A percentile compares a stretch with the other conserved stretches of the same genome.
These are phyloP conservation scores for Brassica hybrid DNA, from an alignment of 441 rosid genomes.

Conservation along the genomic window DNA sequence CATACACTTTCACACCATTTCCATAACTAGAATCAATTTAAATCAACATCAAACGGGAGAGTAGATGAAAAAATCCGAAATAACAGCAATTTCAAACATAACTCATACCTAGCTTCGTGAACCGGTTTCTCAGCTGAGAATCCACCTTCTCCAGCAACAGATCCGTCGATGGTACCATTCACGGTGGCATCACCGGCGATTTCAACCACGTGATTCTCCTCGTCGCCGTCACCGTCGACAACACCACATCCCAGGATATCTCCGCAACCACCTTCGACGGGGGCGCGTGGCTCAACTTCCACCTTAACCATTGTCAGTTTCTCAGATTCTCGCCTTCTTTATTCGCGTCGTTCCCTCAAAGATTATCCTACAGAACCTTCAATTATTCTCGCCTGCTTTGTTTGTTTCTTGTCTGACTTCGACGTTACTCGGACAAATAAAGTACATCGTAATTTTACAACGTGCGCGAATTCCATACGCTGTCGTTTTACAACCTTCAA, in stretches of 20 bases:
- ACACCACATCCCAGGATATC: not conserved
- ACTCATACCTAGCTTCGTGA: not conserved
- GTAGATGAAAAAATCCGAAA: not conserved
- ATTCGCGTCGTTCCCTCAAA: no score
- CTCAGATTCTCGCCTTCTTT: not conserved
- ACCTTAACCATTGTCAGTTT: constrained; percentile 16
- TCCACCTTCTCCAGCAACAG: constrained; percentile 31
- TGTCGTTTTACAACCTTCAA: no score
- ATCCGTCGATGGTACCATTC: constrained; percentile 32
- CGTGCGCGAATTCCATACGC: no score
- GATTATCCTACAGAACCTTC: no score
- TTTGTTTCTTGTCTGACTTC: no score
- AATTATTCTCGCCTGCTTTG: no score
- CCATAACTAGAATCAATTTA: constrained; percentile 5
- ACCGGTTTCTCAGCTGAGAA: not conserved
- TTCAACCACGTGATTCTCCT: constrained; percentile 19
- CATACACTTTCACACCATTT: not conserved
- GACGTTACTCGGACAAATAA: no score
- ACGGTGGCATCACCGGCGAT: constrained; percentile 33
- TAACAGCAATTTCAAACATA: no score
- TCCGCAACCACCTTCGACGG: constrained; percentile 1
- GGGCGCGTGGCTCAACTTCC: constrained; percentile 41
- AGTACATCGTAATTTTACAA: no score
- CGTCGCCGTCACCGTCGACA: constrained; percentile 25
- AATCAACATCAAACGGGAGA: not conserved